Conservation (phyloP, 2,329 filamentous ascomycete genomes). For the Fusarium domesticum region DNA sequence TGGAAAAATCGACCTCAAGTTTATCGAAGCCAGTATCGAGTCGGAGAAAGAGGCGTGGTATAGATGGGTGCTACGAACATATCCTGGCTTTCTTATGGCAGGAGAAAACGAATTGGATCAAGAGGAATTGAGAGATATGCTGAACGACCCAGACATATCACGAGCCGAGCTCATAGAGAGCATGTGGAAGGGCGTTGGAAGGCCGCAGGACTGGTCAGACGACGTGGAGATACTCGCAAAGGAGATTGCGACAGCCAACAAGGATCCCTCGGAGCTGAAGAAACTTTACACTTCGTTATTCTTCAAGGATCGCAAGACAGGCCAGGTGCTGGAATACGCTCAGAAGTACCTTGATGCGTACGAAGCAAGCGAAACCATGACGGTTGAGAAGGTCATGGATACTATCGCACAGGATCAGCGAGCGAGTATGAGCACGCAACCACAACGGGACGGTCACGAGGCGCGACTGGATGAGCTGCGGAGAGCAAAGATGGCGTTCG, state of each 20-base stretch:
- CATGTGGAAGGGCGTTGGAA: slow-evolving; percentile 38
- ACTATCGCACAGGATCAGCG: slow-evolving; percentile 33
- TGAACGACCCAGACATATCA: slow-evolving; percentile 38
- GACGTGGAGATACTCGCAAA: slow-evolving; percentile 35
- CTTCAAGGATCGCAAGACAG: slow-evolving; percentile 39
- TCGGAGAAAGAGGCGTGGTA: slow-evolving; percentile 55
- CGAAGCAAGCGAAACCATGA: slow-evolving; percentile 24
- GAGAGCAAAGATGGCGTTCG: slow-evolving; percentile 48
- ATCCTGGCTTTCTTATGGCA: slow-evolving; percentile 38
- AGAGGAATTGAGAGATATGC: slow-evolving; percentile 35
- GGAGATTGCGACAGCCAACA: slow-evolving; percentile 33
- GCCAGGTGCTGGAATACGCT: slow-evolving; percentile 31
- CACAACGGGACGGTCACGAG: slow-evolving; percentile 38
- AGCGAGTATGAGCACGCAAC: slow-evolving; percentile 30
- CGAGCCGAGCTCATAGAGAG: slow-evolving; percentile 37
- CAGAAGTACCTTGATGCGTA: slow-evolving; percentile 42
- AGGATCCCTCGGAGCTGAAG: slow-evolving; percentile 33
- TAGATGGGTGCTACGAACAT: slow-evolving; percentile 41
- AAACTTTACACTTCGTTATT: slow-evolving; percentile 42
- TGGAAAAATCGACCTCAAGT: slow-evolving; percentile 41
- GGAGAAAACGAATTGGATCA: slow-evolving; percentile 30
- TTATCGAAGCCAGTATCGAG: slow-evolving; percentile 49
- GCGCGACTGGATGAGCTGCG: slow-evolving; percentile 45
- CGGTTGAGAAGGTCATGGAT: slow-evolving; percentile 36
- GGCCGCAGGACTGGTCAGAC: slow-evolving; percentile 32